A percentile compares a stretch with the other conserved stretches of the same genome.
Evolutionary conservation across 805 yeast species (phyloP).

Genomic region (Wickerhamiella nectarea): DNA sequence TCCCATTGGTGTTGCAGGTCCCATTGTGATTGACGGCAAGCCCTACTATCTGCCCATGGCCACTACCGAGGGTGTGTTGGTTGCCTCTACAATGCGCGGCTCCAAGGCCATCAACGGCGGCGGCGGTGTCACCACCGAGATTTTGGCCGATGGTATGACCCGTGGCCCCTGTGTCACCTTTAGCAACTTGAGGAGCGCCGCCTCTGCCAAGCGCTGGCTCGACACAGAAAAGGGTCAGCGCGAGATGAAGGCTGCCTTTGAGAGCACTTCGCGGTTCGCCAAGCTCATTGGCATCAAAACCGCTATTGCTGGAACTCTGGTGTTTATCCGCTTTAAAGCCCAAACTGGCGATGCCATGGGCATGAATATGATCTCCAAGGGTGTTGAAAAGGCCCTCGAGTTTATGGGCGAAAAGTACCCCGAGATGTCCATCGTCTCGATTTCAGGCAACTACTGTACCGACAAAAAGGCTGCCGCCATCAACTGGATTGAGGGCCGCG

Average conservation of each 20-base stretch:
- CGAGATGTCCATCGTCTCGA: slow-evolving; percentile 85
- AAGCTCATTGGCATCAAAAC: slow-evolving; percentile 82
- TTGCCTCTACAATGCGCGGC: slow-evolving; percentile 98
- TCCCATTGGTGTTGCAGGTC: slow-evolving; percentile 98
- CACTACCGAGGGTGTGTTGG: slow-evolving; percentile 96
- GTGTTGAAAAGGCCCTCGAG: slow-evolving; percentile 77
- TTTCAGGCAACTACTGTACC: slow-evolving; percentile 94
- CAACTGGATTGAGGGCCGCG: slow-evolving; percentile 99
- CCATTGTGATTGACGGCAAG: slow-evolving; percentile 76
- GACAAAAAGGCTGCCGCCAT: slow-evolving; percentile 97
- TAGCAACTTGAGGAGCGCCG: slow-evolving; percentile 72
- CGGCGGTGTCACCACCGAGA: slow-evolving; percentile 86
- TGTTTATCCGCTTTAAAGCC: slow-evolving; percentile 89
- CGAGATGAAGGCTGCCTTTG: slow-evolving; percentile 72
- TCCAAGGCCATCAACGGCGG: slow-evolving; percentile 96
- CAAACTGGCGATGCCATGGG: slow-evolving; percentile 99
- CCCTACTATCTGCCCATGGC: slow-evolving; percentile 96
- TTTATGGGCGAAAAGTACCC: slow-evolving; percentile 79
- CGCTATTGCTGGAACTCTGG: slow-evolving; percentile 82
- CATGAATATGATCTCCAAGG: slow-evolving; percentile 99
- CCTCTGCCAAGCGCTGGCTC: slow-evolving; percentile 88
- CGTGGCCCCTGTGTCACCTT: slow-evolving; percentile 97
- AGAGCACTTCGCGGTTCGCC: slow-evolving; percentile 95
- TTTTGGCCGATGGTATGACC: slow-evolving; percentile 96
- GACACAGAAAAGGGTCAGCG: slow-evolving; percentile 91